Percentiles rank a stretch among this genome's conserved stretches.
These are phyloP conservation scores for Xylaria intraflava DNA, from an alignment of 495 filamentous ascomycete species.

Conservation along the genomic window DNA sequence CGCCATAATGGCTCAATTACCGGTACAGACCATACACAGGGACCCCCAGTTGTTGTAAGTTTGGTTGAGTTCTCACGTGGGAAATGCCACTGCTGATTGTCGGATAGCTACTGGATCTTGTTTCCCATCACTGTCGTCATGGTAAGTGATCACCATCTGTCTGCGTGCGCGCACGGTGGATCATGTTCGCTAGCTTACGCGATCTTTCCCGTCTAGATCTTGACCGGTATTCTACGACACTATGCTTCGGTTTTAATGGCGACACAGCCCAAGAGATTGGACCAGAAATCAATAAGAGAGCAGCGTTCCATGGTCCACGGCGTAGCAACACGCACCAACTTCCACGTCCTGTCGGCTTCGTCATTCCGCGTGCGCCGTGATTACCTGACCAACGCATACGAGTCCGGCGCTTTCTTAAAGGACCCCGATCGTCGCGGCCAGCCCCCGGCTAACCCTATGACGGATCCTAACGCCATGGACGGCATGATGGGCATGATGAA, in stretches of 20 bases:
- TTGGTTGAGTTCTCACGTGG: background rate
- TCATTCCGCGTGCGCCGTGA: slow-evolving; percentile 74
- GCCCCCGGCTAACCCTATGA: slow-evolving; percentile 89
- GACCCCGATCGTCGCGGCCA: slow-evolving; percentile 79
- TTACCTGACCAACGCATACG: slow-evolving; percentile 70
- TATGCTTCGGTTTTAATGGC: slow-evolving; percentile 89
- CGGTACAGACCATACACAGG: slow-evolving; percentile 91
- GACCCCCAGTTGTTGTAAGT: slow-evolving; percentile 94
- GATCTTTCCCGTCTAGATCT: slow-evolving; percentile 49
- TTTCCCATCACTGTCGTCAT: slow-evolving; percentile 96
- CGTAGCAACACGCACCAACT: slow-evolving; percentile 76
- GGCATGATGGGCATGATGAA: slow-evolving; percentile 99
- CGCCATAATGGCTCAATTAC: slow-evolving; percentile 71
- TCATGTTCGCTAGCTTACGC: slow-evolving; percentile 6
- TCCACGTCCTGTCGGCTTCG: slow-evolving; percentile 61
- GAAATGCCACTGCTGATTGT: slow-evolving; percentile 7
- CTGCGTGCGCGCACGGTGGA: background rate
- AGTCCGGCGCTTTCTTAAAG: slow-evolving; percentile 81
- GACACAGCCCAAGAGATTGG: slow-evolving; percentile 73
- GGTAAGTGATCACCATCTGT: slow-evolving; percentile 46
- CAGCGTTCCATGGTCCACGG: slow-evolving; percentile 81
- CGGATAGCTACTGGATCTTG: slow-evolving; percentile 87
- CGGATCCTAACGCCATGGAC: slow-evolving; percentile 96
- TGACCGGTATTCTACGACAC: slow-evolving; percentile 93
- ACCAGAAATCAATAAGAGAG: slow-evolving; percentile 70